phyloP scores from a whole-genome alignment of 2,329 filamentous ascomycete species.

The Xylaria sp. region DNA sequence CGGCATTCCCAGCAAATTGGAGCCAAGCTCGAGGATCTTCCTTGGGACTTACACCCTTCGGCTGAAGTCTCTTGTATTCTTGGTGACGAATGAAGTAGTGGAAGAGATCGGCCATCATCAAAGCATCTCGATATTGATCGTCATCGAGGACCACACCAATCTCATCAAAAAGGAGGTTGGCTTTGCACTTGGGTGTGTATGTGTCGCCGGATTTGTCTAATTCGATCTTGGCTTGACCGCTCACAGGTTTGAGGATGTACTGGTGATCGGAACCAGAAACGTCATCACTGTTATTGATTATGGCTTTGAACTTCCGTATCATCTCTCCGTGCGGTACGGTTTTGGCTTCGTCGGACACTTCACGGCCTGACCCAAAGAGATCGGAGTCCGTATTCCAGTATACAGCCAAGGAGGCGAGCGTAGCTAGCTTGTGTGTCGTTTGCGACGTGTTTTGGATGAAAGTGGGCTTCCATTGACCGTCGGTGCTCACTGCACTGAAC shows the following conservation, averaged over 20 bases:
- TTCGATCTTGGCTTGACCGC: slow-evolving; percentile 90
- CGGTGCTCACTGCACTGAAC: slow-evolving; percentile 95
- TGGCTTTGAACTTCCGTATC: slow-evolving; percentile 74
- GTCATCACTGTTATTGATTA: slow-evolving; percentile 77
- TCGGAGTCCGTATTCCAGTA: slow-evolving; percentile 98
- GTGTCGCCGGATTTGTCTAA: slow-evolving; percentile 89
- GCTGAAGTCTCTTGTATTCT: slow-evolving; percentile 92
- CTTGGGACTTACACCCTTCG: slow-evolving; percentile 78
- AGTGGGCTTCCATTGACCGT: slow-evolving; percentile 91
- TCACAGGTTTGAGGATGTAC: slow-evolving; percentile 95
- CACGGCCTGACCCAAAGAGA: slow-evolving; percentile 81
- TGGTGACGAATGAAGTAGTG: slow-evolving; percentile 98
- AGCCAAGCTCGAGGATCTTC: slow-evolving; percentile 94
- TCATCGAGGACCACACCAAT: slow-evolving; percentile 98
- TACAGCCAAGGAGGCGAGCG: slow-evolving; percentile 83
- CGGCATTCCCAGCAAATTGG: slow-evolving; percentile 85
- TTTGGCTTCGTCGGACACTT: slow-evolving; percentile 66
- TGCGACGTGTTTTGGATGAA: slow-evolving; percentile 88
- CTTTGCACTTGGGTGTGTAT: slow-evolving; percentile 84
- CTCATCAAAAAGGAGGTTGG: slow-evolving; percentile 91
- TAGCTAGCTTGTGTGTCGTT: slow-evolving; percentile 92
- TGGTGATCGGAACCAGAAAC: slow-evolving; percentile 68
- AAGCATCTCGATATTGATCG: slow-evolving; percentile 91
- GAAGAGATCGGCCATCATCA: slow-evolving; percentile 99
- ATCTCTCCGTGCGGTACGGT: slow-evolving; percentile 75